Base-by-base conservation (phyloP, 1,139 yeast genomes). In the Yamadazyma sp. region DNA sequence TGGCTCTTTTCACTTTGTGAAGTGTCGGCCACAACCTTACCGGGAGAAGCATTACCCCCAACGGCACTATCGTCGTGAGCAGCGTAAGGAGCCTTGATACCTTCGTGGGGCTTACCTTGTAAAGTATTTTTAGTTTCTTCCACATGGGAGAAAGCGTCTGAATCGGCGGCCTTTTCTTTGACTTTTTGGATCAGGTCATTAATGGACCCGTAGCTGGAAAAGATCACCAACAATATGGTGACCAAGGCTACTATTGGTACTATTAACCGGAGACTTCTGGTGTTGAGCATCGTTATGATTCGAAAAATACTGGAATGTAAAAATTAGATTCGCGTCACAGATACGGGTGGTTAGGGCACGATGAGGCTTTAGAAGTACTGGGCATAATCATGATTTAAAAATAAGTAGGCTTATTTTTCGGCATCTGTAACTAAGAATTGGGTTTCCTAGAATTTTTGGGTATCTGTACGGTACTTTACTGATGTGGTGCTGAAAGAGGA, bases 221-320 rank as follows among this genome's bases (percentile, higher is more conserved):
- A 62, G 35, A 70, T 59, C 45, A 69, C 62, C n/a, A 61, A 60
- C 28, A 69, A 58, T 26, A 70, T 52, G 30, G 61, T 54, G 38
- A 70, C 53, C 14, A 70, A 50, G 17, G 67, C 67, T 37, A 67
- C 47, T 11, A 64, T 61, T 5, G 69, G 63, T 4, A 66, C 48
- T 14, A 63, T 41, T 40, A 70, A 59, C 35, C 76, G 63, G 33
- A 67, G 41, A 47, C 67, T 64, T 41, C 73, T 63, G 20, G 68
- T 63, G 42, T 62, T 56, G 42, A 67, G 45, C 70, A 67, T 60
- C 28, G 12, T 24, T 34, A 28, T 5, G 13, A 8, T 26, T 26
- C 16, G 11, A 23, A 9, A 11, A 23, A 10, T 7, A 6, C 11
- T 23, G 12, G 25, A 23, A 23, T n/a, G 14, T 11, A 13, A 20